Conservation (phyloP, 2,329 filamentous ascomycete species). For the Colletotrichum horii region DNA sequence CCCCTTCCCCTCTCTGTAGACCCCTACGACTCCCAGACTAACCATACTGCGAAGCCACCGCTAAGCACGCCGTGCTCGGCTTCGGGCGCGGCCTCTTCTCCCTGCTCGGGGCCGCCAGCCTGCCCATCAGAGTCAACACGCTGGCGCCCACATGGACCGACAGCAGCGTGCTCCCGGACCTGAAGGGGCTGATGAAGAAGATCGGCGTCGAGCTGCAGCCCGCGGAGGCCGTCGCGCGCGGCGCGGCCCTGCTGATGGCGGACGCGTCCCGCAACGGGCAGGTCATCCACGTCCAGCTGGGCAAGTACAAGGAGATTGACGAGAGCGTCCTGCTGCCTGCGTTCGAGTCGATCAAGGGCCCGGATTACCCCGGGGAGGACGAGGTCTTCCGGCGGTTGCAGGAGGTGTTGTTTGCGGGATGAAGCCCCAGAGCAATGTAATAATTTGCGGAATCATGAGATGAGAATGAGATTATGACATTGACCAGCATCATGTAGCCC, state of each 20-base stretch:
- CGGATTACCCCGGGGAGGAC: constrained; percentile 38
- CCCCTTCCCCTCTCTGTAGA: background rate
- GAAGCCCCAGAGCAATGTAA: background rate
- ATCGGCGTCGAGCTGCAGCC: constrained; percentile 48
- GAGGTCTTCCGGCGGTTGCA: constrained; percentile 32
- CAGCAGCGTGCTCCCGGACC: constrained; percentile 46
- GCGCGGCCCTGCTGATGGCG: constrained; percentile 53
- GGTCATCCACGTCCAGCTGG: constrained; percentile 53
- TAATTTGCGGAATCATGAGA: background rate
- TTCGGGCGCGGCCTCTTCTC: constrained; percentile 52
- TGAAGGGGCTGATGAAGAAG: constrained; percentile 38
- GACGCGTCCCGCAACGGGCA: constrained; percentile 54
- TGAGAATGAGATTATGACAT: background rate
- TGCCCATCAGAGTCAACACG: constrained; percentile 60
- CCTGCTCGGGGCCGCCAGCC: constrained; percentile 35
- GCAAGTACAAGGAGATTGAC: constrained; percentile 59
- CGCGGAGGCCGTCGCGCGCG: constrained; percentile 51
- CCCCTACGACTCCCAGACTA: background rate
- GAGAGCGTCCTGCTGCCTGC: constrained; percentile 43
- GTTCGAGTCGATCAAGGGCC: constrained; percentile 34
- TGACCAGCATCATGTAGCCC: background rate
- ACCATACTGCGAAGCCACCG: constrained; percentile 37
- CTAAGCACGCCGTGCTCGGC: constrained; percentile 62
- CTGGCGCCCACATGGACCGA: constrained; percentile 13
- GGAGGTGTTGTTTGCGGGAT: background rate